A percentile compares a stretch with the other conserved stretches of the same genome.
phyloP scores from a whole-genome alignment of 2,329 filamentous ascomycete species.

The Scedosporium apiospermum region DNA sequence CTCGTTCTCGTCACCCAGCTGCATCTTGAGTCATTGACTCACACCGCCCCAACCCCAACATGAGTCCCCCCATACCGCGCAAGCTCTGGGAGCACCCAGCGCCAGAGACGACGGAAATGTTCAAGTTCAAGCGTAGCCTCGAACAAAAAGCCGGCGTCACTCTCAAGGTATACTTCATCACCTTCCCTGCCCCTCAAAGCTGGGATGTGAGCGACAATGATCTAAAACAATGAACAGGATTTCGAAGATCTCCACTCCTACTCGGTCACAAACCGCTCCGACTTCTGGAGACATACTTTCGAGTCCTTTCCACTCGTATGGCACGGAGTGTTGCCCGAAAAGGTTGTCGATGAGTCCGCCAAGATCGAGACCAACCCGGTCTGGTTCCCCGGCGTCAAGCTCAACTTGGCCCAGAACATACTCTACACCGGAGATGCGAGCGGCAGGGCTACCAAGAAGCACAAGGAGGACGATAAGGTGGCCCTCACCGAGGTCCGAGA shows the following conservation, averaged over 20 bases:
- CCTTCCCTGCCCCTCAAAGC: not conserved
- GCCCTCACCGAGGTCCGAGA: slow-evolving; percentile 67
- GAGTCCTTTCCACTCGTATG: slow-evolving; percentile 51
- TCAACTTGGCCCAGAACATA: slow-evolving; percentile 77
- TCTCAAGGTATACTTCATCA: slow-evolving; percentile 39
- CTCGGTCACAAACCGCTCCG: slow-evolving; percentile 50
- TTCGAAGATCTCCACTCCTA: slow-evolving; percentile 63
- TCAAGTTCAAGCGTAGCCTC: slow-evolving; percentile 54
- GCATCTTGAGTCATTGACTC: not conserved
- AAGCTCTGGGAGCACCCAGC: slow-evolving; percentile 62
- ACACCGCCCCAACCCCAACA: not conserved
- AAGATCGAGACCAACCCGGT: slow-evolving; percentile 62
- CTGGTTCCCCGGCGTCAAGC: slow-evolving; percentile 66
- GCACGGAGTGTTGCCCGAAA: slow-evolving; percentile 41
- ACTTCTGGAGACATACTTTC: slow-evolving; percentile 60
- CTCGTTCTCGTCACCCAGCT: too few relatives aligned
- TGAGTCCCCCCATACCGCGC: slow-evolving; percentile 28
- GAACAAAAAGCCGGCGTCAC: slow-evolving; percentile 48
- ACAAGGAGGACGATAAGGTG: slow-evolving; percentile 63
- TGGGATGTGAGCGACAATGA: too few relatives aligned
- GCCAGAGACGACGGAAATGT: slow-evolving; percentile 54
- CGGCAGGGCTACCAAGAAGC: slow-evolving; percentile 36
- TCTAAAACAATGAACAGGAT: slow-evolving; percentile 29
- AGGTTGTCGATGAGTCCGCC: slow-evolving; percentile 58
- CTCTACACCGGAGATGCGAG: slow-evolving; percentile 45